phyloP scores from a whole-genome alignment of 2,329 filamentous ascomycete species.

The Arachnopeziza araneosa region DNA sequence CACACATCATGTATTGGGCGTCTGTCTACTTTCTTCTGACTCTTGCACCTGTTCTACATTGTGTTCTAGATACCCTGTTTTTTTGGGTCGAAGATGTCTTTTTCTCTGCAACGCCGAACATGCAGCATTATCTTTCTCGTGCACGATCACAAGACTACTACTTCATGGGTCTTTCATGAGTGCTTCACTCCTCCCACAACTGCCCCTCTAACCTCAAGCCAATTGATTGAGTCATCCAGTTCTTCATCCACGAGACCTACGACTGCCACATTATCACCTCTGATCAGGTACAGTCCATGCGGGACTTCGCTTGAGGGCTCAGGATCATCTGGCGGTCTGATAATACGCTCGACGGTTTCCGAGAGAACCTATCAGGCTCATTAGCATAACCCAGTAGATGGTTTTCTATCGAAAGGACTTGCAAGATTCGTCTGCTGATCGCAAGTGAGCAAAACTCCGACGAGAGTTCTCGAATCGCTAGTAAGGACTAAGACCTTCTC shows the following conservation, averaged over 20 bases:
- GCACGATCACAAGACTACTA: background rate
- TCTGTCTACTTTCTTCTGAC: background rate
- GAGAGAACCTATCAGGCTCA: slow-evolving; percentile 58
- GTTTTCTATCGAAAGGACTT: slow-evolving; percentile 21
- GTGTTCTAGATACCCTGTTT: background rate
- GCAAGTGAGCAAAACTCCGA: slow-evolving; percentile 77
- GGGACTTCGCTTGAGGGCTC: slow-evolving; percentile 76
- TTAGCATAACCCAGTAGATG: slow-evolving; percentile 1
- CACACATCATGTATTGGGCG: background rate
- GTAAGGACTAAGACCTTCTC: slow-evolving; percentile 92
- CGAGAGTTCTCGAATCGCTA: slow-evolving; percentile 80
- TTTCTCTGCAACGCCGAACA: background rate
- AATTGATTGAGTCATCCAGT: slow-evolving; percentile 85
- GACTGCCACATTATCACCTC: slow-evolving; percentile 90
- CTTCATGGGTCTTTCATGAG: slow-evolving; percentile 30
- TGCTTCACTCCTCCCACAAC: slow-evolving; percentile 85
- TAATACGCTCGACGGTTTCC: slow-evolving; percentile 81
- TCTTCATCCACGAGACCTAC: slow-evolving; percentile 87
- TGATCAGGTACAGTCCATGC: slow-evolving; percentile 84
- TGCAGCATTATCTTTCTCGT: background rate
- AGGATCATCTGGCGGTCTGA: slow-evolving; percentile 76
- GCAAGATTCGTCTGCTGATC: slow-evolving; percentile 90
- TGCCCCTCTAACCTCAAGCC: slow-evolving; percentile 81
- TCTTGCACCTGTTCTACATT: background rate
- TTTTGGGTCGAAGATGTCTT: too few relatives aligned